Percentiles rank a stretch among this genome's conserved stretches.
These are phyloP conservation scores for Fragosphaeria purpurea DNA, from an alignment of 2,329 filamentous ascomycete species.

Conservation along the genomic window DNA sequence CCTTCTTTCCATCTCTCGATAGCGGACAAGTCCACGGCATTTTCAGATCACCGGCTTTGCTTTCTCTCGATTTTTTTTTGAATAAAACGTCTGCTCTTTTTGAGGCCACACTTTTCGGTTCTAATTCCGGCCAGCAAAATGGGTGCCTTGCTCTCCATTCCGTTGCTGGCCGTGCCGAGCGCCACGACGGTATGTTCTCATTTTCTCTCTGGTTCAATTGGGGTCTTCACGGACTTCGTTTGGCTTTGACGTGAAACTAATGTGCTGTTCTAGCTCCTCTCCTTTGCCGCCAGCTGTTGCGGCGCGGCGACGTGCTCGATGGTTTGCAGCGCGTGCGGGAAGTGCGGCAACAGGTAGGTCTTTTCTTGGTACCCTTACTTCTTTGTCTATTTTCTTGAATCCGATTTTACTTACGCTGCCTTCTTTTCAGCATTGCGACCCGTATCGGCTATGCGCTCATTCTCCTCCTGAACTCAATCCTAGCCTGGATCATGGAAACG, in stretches of 20 bases:
- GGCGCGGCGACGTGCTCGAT: constrained; percentile 94
- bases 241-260: background rate
- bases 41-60: background rate
- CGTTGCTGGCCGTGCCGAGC: constrained; percentile 80
- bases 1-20: background rate
- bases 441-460: constrained; percentile 94
- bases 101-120: too few relatives aligned
- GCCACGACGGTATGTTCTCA: constrained; percentile 62
- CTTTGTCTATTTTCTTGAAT: background rate
- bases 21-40: too few relatives aligned
- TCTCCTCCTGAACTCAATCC: constrained; percentile 88
- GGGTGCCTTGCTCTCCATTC: constrained; percentile 85
- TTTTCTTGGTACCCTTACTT: too few relatives aligned
- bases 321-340: constrained; percentile 89
- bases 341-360: constrained; percentile 82
- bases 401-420: constrained; percentile 4
- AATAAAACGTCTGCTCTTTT: too few relatives aligned
- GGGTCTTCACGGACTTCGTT: too few relatives aligned
- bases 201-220: background rate
- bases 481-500: constrained; percentile 99
- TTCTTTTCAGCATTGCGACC: constrained; percentile 66
- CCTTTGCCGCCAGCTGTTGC: constrained; percentile 70
- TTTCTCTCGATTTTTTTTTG: background rate
- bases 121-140: constrained; percentile 38
- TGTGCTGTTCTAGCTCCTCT: constrained; percentile 3